These are phyloP conservation scores for Kwoniella sp. DNA, from an alignment of 768 basidiomycete species.

Conservation along the genomic window DNA sequence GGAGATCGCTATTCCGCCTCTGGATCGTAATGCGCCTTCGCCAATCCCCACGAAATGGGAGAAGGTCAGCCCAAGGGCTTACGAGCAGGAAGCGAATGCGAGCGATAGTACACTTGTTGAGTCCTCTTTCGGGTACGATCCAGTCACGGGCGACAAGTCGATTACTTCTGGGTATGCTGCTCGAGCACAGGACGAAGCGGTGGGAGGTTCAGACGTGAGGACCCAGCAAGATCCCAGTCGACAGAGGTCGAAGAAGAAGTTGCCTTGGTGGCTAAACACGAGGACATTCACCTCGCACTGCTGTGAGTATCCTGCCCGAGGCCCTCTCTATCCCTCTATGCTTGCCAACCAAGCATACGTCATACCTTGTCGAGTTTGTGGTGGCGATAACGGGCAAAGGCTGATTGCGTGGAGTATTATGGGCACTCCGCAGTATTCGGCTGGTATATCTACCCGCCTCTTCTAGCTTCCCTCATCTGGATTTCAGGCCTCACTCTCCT, in stretches of 20 bases:
- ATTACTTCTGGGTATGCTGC: neutral
- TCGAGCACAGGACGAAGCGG: neutral
- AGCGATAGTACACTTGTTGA: neutral
- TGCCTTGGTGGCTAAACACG: neutral
- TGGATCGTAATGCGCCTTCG: neutral
- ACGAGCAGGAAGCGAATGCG: neutral
- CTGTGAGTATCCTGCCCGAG: no score
- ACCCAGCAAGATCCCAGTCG: neutral
- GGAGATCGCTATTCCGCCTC: neutral
- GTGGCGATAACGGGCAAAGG: no score
- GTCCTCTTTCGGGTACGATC: neutral
- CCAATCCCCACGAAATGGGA: neutral
- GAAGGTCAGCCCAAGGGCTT: neutral
- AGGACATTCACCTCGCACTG: neutral
- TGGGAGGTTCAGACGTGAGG: neutral
- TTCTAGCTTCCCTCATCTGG: conserved; percentile 38
- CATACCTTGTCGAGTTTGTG: no score
- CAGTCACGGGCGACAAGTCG: neutral
- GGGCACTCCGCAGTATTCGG: conserved; percentile 7
- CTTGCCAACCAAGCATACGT: no score
- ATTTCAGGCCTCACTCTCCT: conserved; percentile 37
- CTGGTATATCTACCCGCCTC: conserved; percentile 30
- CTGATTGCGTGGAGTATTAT: neutral
- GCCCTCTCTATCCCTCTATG: no score
- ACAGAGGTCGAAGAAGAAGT: neutral